Evolutionary conservation across 192 early-diverging fungal genomes (phyloP), one percentile per base, ranked within the genome.

Genomic region (Rhizoclosmatium sp.): DNA sequence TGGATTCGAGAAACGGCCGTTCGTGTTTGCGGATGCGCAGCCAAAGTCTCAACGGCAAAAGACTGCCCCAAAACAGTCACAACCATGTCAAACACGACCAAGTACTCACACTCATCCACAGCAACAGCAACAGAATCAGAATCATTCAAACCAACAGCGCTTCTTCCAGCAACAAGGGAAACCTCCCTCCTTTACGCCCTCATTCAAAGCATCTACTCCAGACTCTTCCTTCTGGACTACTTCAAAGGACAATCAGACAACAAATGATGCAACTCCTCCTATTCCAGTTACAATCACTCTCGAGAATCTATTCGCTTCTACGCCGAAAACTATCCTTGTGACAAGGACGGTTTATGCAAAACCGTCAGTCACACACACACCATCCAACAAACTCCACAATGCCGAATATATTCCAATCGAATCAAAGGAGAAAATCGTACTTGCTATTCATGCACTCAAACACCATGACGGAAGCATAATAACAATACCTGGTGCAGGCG

Each of bases 401-500:
- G 0, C 10, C 4, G 46, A 19, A 10, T 23, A 48, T 9, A n/a
- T 64, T 21, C 61, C 61, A 5, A n/a, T 39, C 9, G 10, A 64
- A 23, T 7, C 5, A 39, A n/a, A 40, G 9, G 10, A 64, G 21
- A n/a, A 64, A 64, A 40, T 64, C 5, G 9, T 21, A 10, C 7
- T 69, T 12, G 23, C 14, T 10, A 10, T 69, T 10, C 14, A 69
- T 45, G 67, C 67, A 9, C 39, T n/a, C n/a, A 69, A 44, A 69
- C 67, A 69, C 47, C 4, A 7, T 0, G 67, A 69, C 2, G 67
- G 67, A 19, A 46, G 67, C 67, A 48, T 47, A 9, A 69, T 69
- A 44, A 19, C 46, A 10, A 21, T 69, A 16, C 67, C 67, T 10
- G 47, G 47, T 16, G 41, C 46, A 4, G 67, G 67, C n/a, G 44